phyloP scores from a whole-genome alignment of 129 eudicot species.

The Rutidosis leptorrhynchoides region DNA sequence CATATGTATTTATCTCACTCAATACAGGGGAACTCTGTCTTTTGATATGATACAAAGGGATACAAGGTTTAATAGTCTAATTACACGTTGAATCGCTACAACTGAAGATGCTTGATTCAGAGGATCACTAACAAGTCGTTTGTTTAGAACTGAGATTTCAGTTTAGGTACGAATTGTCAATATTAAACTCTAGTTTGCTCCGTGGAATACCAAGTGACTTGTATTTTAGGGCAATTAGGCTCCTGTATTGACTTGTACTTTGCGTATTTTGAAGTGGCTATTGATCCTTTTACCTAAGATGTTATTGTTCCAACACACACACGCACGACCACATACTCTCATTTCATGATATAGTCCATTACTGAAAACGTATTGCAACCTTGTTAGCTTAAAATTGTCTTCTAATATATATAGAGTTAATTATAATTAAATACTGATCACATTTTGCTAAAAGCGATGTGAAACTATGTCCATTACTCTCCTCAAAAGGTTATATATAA shows the following conservation, averaged over 20 bases:
- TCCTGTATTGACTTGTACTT: neutral
- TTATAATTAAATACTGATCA: neutral
- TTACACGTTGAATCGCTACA: neutral
- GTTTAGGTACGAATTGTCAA: neutral
- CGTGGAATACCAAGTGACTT: neutral
- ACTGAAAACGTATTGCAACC: neutral
- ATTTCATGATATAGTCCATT: neutral
- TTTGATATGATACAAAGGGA: conserved; percentile 13
- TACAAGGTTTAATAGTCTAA: neutral
- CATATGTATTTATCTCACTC: neutral
- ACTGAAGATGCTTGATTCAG: neutral
- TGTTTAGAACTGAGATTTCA: neutral
- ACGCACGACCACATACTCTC: too few relatives aligned
- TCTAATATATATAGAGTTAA: neutral
- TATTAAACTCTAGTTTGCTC: neutral
- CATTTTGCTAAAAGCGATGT: neutral
- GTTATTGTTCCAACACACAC: neutral
- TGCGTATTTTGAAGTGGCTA: neutral
- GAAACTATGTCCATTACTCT: neutral
- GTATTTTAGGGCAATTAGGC: neutral
- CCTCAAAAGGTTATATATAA: neutral
- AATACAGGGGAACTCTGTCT: neutral
- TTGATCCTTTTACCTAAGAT: neutral
- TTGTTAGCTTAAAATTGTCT: neutral
- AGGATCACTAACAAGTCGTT: neutral